Percentiles rank a stretch among this genome's conserved stretches.
These are phyloP conservation scores for Paracamarosporium sp. DNA, from an alignment of 2,329 filamentous ascomycete species.

Conservation along the genomic window DNA sequence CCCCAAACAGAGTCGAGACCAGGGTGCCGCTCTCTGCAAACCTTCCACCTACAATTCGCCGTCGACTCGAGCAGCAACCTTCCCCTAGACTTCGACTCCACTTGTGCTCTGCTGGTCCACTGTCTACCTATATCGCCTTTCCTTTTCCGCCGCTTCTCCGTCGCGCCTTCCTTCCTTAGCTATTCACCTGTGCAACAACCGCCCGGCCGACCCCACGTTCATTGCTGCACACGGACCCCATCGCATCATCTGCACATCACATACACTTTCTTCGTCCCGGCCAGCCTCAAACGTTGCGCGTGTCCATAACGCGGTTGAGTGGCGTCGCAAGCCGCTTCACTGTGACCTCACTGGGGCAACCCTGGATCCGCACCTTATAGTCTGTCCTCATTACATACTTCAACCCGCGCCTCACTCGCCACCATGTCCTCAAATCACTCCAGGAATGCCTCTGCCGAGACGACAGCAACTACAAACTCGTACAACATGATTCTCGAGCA, in stretches of 20 bases:
- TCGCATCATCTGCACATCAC: constrained; percentile 1
- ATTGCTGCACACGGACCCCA: constrained; percentile 5
- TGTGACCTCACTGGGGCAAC: constrained; percentile 2
- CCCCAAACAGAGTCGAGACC: constrained; percentile 20
- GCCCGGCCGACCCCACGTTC: constrained; percentile 10
- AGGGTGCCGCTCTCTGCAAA: constrained; percentile 22
- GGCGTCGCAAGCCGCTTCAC: neutral
- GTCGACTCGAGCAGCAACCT: constrained; percentile 9
- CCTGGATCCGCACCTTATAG: neutral
- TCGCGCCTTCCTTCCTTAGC: constrained; percentile 17
- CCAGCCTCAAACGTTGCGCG: neutral
- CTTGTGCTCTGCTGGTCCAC: constrained; percentile 6
- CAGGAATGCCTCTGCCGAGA: constrained; percentile 47
- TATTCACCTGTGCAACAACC: constrained; percentile 3
- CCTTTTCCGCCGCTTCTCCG: neutral
- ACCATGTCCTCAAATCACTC: constrained; percentile 45
- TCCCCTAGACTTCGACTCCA: constrained; percentile 14
- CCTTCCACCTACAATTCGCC: constrained; percentile 12
- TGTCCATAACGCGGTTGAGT: neutral
- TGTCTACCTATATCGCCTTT: constrained; percentile 12
- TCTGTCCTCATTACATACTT: constrained; percentile 1
- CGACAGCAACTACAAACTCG: constrained; percentile 36
- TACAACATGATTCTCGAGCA: constrained; percentile 48
- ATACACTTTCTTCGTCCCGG: neutral
- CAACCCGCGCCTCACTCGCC: neutral